Percentiles rank a stretch among this genome's conserved stretches.
Evolutionary conservation across 192 early-diverging fungal genomes (phyloP).

Genomic region (Coemansia sp.): DNA sequence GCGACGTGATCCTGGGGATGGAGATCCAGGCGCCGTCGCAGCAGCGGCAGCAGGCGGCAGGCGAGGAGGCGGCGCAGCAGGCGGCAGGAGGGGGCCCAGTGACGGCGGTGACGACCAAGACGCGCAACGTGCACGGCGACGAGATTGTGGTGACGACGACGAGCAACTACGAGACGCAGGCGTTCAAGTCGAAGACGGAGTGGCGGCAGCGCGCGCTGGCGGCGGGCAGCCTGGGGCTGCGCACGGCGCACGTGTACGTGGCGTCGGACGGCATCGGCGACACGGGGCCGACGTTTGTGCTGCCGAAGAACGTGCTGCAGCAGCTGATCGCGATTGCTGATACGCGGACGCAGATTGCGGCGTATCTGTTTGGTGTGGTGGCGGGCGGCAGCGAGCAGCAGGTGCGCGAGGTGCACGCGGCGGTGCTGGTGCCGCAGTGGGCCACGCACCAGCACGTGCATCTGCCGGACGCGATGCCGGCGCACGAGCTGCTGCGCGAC

Average conservation of each 20-base stretch:
- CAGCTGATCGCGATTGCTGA: constrained; percentile 94
- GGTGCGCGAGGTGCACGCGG: constrained; percentile 91
- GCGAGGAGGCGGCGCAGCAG: constrained; percentile 98
- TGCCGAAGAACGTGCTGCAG: constrained; percentile 97
- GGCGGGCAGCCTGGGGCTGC: constrained; percentile 88
- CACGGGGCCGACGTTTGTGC: constrained; percentile 87
- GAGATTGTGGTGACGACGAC: constrained; percentile 98
- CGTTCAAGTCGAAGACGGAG: constrained; percentile 98
- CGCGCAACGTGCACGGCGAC: constrained; percentile 95
- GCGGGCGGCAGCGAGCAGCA: constrained; percentile 84
- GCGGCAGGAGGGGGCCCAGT: constrained; percentile 88
- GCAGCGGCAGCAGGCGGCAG: constrained; percentile 93
- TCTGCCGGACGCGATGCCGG: constrained; percentile 81
- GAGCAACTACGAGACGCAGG: constrained; percentile 93
- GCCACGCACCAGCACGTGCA: constrained; percentile 93
- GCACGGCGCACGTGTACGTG: constrained; percentile 96
- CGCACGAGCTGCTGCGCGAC: constrained; percentile 86
- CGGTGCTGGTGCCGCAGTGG: constrained; percentile 98
- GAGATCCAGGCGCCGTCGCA: constrained; percentile 95
- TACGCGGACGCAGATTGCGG: constrained; percentile 91
- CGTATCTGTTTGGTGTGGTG: constrained; percentile 89
- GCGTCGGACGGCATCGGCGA: constrained; percentile 95
- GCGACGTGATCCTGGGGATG: constrained; percentile 99
- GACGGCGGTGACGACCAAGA: constrained; percentile 92
- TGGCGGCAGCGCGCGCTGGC: constrained; percentile 98